Percentiles rank a stretch among this genome's conserved stretches.
Evolutionary conservation across 768 basidiomycete genomes (phyloP).

Genomic region (Boletus huronensis): DNA sequence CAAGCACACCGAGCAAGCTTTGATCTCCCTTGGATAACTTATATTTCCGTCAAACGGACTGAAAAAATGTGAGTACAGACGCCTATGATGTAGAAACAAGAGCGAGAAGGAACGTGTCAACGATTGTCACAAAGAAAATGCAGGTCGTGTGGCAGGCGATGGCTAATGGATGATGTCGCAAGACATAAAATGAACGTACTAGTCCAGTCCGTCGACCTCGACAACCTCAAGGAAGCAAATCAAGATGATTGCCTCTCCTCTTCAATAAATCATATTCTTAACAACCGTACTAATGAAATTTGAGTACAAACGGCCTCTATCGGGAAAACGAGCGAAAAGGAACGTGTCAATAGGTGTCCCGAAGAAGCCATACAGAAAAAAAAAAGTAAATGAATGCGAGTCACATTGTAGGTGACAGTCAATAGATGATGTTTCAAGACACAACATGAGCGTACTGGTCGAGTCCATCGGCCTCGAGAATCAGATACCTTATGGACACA

Average conservation of each 20-base stretch:
- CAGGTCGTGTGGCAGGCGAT: neutral
- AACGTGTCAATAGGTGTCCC: too few relatives aligned
- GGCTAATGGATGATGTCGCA: slow-evolving; percentile 4
- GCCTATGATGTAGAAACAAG: neutral
- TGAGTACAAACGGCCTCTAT: slow-evolving; percentile 11
- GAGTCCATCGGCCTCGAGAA: too few relatives aligned
- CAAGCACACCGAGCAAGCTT: too few relatives aligned
- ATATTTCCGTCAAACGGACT: too few relatives aligned
- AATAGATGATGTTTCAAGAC: too few relatives aligned
- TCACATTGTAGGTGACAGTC: too few relatives aligned
- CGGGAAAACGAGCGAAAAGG: too few relatives aligned
- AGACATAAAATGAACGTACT: slow-evolving; percentile 18
- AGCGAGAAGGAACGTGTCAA: neutral
- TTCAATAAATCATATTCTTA: slow-evolving; percentile 12
- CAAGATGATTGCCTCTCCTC: slow-evolving; percentile 16
- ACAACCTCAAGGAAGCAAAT: slow-evolving; percentile 10
- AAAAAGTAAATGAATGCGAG: too few relatives aligned
- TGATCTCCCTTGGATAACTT: too few relatives aligned
- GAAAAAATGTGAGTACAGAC: slow-evolving; percentile 9
- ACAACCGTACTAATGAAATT: neutral
- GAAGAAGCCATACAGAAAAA: too few relatives aligned
- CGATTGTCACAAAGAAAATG: too few relatives aligned
- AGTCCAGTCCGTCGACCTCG: slow-evolving; percentile 11
- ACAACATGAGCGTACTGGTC: too few relatives aligned
- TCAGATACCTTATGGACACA: neutral